Evolutionary conservation across 2,329 filamentous ascomycete species (phyloP).

Genomic region (Elsinoe ampelina): DNA sequence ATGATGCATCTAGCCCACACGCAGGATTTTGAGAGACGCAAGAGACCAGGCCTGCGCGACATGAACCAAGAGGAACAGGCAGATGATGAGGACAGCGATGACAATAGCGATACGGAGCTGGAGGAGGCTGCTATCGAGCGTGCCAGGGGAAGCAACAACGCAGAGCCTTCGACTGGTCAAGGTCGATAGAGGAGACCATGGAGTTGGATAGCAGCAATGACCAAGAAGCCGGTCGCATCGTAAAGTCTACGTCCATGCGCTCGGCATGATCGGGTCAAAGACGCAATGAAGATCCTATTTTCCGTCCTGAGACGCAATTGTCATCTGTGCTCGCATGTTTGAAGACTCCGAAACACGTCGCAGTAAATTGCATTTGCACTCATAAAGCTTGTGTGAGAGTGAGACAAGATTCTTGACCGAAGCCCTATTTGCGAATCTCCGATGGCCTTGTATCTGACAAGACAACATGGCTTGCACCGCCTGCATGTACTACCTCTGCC

Average conservation of each 20-base stretch:
- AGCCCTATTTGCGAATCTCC: neutral
- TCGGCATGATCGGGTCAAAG: neutral
- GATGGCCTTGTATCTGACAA: too few species aligned
- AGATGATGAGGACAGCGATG: slow-evolving; percentile 23
- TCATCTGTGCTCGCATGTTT: neutral
- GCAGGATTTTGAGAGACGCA: slow-evolving; percentile 83
- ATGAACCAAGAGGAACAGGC: slow-evolving; percentile 7
- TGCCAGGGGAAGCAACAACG: slow-evolving; percentile 15
- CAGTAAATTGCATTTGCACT: neutral
- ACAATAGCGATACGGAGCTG: slow-evolving; percentile 27
- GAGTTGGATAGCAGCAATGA: neutral
- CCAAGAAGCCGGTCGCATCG: too few species aligned
- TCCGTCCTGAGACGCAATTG: neutral
- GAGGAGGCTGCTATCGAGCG: slow-evolving; percentile 32
- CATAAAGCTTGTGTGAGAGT: neutral
- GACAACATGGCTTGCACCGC: too few species aligned
- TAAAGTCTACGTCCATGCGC: neutral
- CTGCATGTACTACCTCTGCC: neutral
- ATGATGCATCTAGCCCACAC: slow-evolving; percentile 78
- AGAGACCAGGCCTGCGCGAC: slow-evolving; percentile 39
- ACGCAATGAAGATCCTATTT: neutral
- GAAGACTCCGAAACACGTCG: neutral
- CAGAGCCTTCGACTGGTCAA: neutral
- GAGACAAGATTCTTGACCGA: neutral
- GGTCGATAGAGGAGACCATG: neutral